A percentile compares a stretch with the other conserved stretches of the same genome.
Evolutionary conservation across 2,329 filamentous ascomycete species (phyloP).

Genomic region (Fusarium continuum): DNA sequence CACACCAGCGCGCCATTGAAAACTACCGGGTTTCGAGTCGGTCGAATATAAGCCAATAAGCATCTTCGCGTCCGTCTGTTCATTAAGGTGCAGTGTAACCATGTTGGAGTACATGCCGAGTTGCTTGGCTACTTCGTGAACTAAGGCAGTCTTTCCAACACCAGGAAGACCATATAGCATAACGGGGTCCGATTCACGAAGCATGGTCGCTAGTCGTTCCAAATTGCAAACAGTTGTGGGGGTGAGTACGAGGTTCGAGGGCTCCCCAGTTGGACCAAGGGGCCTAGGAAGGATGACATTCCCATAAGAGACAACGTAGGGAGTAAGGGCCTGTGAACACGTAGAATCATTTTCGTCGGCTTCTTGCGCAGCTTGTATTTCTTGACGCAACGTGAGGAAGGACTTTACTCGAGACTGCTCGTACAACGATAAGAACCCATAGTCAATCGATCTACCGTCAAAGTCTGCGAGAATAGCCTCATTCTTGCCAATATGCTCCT

Average conservation of each 20-base stretch:
- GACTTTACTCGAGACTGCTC: slow-evolving; percentile 64
- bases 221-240: slow-evolving; percentile 78
- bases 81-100: slow-evolving; percentile 95
- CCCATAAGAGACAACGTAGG: slow-evolving; percentile 71
- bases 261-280: slow-evolving; percentile 56
- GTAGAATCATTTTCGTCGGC: slow-evolving; percentile 13
- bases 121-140: slow-evolving; percentile 82
- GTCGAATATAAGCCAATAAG: slow-evolving; percentile 94
- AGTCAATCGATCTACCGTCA: slow-evolving; percentile 82
- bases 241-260: slow-evolving; percentile 71
- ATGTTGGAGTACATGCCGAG: slow-evolving; percentile 83
- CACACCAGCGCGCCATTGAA: slow-evolving; percentile 91
- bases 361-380: slow-evolving; percentile 44
- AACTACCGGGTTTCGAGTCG: slow-evolving; percentile 85
- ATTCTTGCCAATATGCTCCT: slow-evolving; percentile 68
- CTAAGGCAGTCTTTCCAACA: slow-evolving; percentile 87
- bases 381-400: slow-evolving; percentile 54
- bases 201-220: slow-evolving; percentile 69
- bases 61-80: slow-evolving; percentile 98
- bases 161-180: slow-evolving; percentile 85
- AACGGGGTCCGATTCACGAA: slow-evolving; percentile 76
- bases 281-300: slow-evolving; percentile 73
- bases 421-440: slow-evolving; percentile 72
- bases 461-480: slow-evolving; percentile 73
- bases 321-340: slow-evolving; percentile 60